Evolutionary conservation across 2,329 filamentous ascomycete species (phyloP).

Genomic region (Clarireedia homoeocarpa): DNA sequence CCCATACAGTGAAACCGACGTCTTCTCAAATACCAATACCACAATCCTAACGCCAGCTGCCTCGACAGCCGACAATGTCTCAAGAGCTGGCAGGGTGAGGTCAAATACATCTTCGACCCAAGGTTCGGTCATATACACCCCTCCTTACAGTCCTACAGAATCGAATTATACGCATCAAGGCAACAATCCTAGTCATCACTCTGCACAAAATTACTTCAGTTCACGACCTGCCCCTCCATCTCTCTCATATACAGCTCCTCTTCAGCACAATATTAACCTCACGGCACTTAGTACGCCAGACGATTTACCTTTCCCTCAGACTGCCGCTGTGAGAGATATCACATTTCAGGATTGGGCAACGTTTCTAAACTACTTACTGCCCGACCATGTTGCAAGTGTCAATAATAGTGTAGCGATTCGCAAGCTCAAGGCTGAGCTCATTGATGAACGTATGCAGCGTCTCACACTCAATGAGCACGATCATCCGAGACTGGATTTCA

Average conservation of each 20-base stretch:
- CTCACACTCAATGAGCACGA: conserved; percentile 18
- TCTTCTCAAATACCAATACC: conserved; percentile 38
- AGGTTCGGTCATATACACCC: conserved; percentile 23
- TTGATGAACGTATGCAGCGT: conserved; percentile 23
- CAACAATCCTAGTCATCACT: neutral
- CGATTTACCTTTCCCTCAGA: conserved; percentile 19
- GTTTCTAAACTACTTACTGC: conserved; percentile 49
- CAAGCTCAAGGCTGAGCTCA: conserved; percentile 39
- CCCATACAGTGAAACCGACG: conserved; percentile 51
- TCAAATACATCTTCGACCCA: conserved; percentile 19
- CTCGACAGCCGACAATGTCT: conserved; percentile 31
- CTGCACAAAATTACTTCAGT: conserved; percentile 23
- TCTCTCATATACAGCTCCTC: conserved; percentile 24
- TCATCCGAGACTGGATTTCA: conserved; percentile 22
- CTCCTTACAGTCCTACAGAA: conserved; percentile 18
- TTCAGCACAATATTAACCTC: conserved; percentile 14
- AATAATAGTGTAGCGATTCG: conserved; percentile 43
- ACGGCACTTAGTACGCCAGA: conserved; percentile 12
- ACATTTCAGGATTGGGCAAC: conserved; percentile 49
- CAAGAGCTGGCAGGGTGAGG: conserved; percentile 21
- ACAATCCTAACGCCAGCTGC: conserved; percentile 15
- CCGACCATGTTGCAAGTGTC: conserved; percentile 36
- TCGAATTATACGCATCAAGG: conserved; percentile 15
- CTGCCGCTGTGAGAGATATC: conserved; percentile 34
- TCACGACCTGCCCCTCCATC: conserved; percentile 23